Base-by-base conservation (phyloP, 2,329 filamentous ascomycete species). In the Exophiala sideris region DNA sequence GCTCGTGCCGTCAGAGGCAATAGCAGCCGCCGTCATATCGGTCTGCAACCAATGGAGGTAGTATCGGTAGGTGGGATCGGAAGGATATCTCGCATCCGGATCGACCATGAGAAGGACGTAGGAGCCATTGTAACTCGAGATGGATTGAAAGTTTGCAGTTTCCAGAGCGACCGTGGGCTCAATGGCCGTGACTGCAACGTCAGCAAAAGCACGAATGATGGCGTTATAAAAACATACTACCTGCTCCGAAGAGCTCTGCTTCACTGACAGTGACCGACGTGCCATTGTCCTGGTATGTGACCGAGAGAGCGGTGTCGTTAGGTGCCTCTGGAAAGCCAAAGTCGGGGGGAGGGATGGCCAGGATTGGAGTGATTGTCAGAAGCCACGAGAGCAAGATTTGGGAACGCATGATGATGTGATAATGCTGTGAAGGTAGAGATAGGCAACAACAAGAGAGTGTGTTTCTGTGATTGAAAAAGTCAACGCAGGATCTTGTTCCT, bases 81-180 rank as follows among this genome's bases (percentile, higher is more conserved):
- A 45, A 7, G 60, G 60, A 33, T 60, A 62, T 50, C 50, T 52
- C 7, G 60, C 60, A 33, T 62, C 60, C 6, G 60, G 60, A 46
- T 62, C 60, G 45, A 62, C 54, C 60, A 62, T 62, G 14, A 62
- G 18, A n/a, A 62, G 50, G 34, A 58, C 42, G 33, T 62, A 62
- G 40, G 58, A 56, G 14, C 58, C 57, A 42, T 51, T 62, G 38
- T 58, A 62, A 38, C 40, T 47, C 14, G 45, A 34, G 18, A 62
- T 50, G 32, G 59, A 55, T 3, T 57, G 41, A 36, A 53, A 59
- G 29, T 40, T 52, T 8, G 56, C 35, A 14, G 57, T 56, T 33
- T 62, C 58, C 7, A 60, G 51, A 18, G 59, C 59, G 18, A 62
- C 53, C 8, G 45, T 45, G 8, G 59, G 59, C 21, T 49, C 41